Evolutionary conservation across 2,329 filamentous ascomycete species (phyloP), one percentile per base, ranked within the genome.

Genomic region (Helotiales sp.): DNA sequence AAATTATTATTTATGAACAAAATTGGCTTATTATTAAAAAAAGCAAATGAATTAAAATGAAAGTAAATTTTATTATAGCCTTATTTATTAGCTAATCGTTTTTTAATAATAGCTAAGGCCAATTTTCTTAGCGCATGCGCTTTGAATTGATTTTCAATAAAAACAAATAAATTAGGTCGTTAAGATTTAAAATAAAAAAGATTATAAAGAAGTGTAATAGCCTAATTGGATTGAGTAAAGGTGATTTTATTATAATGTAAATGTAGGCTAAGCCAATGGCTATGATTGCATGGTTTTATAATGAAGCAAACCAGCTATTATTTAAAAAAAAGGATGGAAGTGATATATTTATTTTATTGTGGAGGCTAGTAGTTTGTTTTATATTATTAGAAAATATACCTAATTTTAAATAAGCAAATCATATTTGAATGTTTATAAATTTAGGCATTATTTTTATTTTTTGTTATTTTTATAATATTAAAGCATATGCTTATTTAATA

Each of bases 71-170:
- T 13, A 50, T 13, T 13, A 13, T 50, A 50, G 49, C 49, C 13
- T 52, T 11, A 24, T 52, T 30, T 52, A 11, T 24, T 13, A 30
- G 24, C 49, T 30, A 24, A 52, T 17, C 49, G 24, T 52, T 52
- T 52, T 30, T 24, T 24, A 24, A 30, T 58, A 58, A 11, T 58
- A 8, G 30, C 30, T 20, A 15, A 58, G 30, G 30, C 54, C 13
- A 58, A 58, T 30, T 58, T 30, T 58, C 30, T 58, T 22, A 58
- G 54, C 54, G 54, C 54, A 40, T 30, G 54, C 34, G 54, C 54
- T 43, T 57, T 57, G 28, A 15, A 57, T 5, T 13, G 52, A 57
- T 57, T 57, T 57, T 15, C 28, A 24, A 57, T 24, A 24, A 57
- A 28, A 57, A 57, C 28, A 34, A 57, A 57, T 32, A 57, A 28